These are phyloP conservation scores for Epithele typhae DNA, from an alignment of 768 basidiomycete species.

Conservation along the genomic window DNA sequence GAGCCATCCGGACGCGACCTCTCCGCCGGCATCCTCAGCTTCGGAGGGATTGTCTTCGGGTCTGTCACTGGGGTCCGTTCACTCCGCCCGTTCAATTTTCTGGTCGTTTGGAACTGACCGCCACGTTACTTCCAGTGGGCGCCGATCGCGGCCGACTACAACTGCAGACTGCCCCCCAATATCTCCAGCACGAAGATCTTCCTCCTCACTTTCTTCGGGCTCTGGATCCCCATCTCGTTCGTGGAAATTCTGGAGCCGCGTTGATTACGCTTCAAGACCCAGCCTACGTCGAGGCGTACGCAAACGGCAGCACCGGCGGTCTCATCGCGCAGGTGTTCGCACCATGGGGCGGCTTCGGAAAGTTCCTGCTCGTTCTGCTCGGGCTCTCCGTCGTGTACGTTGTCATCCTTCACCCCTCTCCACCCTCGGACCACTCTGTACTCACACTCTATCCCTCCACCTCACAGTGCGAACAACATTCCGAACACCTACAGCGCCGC, in stretches of 20 bases:
- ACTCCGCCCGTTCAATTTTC: background rate
- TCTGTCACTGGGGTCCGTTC: slow-evolving; percentile 38
- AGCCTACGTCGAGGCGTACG: slow-evolving; percentile 34
- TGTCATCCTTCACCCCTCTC: background rate
- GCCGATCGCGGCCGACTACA: slow-evolving; percentile 51
- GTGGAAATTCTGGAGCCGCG: slow-evolving; percentile 47
- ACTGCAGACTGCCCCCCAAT: slow-evolving; percentile 42
- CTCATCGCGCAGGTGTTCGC: slow-evolving; percentile 38
- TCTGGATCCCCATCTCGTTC: slow-evolving; percentile 45
- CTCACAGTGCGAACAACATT: slow-evolving; percentile 41
- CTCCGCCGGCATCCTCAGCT: slow-evolving; percentile 45
- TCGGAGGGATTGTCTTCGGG: slow-evolving; percentile 49
- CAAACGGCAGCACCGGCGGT: slow-evolving; percentile 38
- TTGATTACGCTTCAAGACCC: slow-evolving; percentile 35
- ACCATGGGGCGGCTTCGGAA: slow-evolving; percentile 38
- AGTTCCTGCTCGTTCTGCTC: slow-evolving; percentile 42
- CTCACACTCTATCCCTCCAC: background rate
- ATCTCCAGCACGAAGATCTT: slow-evolving; percentile 42
- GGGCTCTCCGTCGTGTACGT: slow-evolving; percentile 37
- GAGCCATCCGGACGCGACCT: slow-evolving; percentile 43
- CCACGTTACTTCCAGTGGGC: slow-evolving; percentile 41
- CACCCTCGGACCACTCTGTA: no score
- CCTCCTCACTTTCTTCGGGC: slow-evolving; percentile 44
- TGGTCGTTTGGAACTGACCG: background rate
- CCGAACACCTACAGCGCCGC: slow-evolving; percentile 45